Conservation (phyloP, 495 filamentous ascomycete genomes). For the Daldinia childiae region DNA sequence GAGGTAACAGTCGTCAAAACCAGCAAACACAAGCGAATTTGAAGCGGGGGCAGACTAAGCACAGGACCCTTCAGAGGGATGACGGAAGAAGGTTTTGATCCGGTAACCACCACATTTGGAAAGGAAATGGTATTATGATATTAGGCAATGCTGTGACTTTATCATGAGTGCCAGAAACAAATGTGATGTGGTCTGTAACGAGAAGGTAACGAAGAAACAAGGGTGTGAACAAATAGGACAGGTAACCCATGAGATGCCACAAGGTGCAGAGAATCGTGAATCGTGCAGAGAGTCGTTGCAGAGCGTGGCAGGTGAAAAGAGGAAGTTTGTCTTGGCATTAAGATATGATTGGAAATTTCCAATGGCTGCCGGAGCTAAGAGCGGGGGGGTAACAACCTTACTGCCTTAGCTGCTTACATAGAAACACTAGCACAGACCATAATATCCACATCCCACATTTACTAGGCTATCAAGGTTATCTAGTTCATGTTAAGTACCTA, state of each 20-base stretch:
- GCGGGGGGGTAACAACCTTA: conserved; percentile 25
- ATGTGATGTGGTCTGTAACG: conserved; percentile 41
- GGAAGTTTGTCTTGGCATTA: conserved; percentile 23
- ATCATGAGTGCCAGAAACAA: conserved; percentile 38
- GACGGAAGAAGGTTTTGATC: conserved; percentile 35
- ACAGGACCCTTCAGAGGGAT: conserved; percentile 9
- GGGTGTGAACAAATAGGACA: conserved; percentile 33
- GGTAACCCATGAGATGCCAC: conserved; percentile 34
- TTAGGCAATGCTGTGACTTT: conserved; percentile 40
- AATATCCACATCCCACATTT: conserved; percentile 5
- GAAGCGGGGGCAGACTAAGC: conserved; percentile 25
- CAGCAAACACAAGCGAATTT: conserved; percentile 5
- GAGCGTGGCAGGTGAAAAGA: conserved; percentile 28
- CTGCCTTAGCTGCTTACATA: neutral
- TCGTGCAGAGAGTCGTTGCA: conserved; percentile 5
- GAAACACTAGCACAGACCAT: conserved; percentile 16
- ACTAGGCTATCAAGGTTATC: neutral
- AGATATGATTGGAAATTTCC: conserved; percentile 12
- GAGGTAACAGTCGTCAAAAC: neutral
- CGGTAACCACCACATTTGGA: conserved; percentile 36
- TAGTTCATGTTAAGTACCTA: neutral
- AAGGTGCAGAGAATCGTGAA: conserved; percentile 18
- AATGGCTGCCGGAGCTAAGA: conserved; percentile 7
- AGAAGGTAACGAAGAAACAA: conserved; percentile 44
- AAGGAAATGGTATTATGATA: conserved; percentile 3